phyloP scores from a whole-genome alignment of 2,329 filamentous ascomycete species.

The Oidium heveae region DNA sequence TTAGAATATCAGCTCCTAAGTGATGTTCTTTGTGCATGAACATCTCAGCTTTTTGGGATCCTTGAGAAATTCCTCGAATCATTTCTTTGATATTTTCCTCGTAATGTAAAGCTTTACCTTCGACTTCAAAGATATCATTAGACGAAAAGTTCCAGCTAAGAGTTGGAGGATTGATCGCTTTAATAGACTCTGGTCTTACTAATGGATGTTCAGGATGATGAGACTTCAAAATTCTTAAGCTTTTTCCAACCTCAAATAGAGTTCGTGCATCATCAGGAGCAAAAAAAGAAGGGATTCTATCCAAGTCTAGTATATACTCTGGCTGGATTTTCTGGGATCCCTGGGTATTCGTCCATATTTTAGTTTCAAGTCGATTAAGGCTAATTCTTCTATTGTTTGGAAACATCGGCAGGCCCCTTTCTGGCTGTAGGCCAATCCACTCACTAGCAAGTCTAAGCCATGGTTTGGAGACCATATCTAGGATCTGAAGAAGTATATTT shows the following conservation, averaged over 20 bases:
- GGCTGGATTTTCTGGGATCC: constrained; percentile 29
- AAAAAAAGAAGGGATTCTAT: constrained; percentile 47
- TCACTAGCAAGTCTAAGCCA: constrained; percentile 43
- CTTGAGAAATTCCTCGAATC: constrained; percentile 6
- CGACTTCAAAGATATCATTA: constrained; percentile 39
- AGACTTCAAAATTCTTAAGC: constrained; percentile 43
- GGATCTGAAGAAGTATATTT: constrained; percentile 38
- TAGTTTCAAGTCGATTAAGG: constrained; percentile 33
- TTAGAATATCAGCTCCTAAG: not conserved
- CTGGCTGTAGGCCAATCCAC: constrained; percentile 46
- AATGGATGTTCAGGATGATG: constrained; percentile 50
- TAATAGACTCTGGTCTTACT: constrained; percentile 23
- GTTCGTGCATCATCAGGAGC: constrained; percentile 39
- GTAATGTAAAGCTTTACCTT: constrained; percentile 30
- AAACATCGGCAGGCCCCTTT: constrained; percentile 27
- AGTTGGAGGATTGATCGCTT: constrained; percentile 24
- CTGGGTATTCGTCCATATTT: constrained; percentile 29
- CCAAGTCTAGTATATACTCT: constrained; percentile 36
- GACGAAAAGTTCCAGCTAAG: constrained; percentile 49
- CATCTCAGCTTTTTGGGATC: not conserved
- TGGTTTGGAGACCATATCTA: constrained; percentile 34
- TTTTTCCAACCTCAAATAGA: constrained; percentile 61
- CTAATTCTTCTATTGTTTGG: constrained; percentile 23
- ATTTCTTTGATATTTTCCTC: constrained; percentile 18
- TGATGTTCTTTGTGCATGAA: not conserved